Evolutionary conservation across 1,139 yeast species (phyloP).

Genomic region (Blastobotrys illinoisensis): DNA sequence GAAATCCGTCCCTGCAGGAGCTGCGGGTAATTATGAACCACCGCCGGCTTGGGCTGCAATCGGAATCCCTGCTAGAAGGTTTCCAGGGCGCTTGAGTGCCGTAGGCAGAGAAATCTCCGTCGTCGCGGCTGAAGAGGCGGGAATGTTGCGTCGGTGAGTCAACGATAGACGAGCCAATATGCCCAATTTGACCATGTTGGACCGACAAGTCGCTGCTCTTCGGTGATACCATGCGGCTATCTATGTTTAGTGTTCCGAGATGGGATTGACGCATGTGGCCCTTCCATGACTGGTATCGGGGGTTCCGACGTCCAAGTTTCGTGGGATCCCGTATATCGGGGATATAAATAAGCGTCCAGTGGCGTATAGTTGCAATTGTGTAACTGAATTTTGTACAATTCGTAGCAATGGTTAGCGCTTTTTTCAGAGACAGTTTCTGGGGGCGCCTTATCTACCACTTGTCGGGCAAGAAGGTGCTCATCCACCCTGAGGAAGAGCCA

Average conservation of each 20-base stretch:
- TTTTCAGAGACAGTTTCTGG: conserved; percentile 11
- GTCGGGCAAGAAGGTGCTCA: conserved; percentile 13
- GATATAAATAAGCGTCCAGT: background rate
- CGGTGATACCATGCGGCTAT: background rate
- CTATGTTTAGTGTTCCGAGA: background rate
- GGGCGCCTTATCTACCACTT: conserved; percentile 16
- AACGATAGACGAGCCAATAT: background rate
- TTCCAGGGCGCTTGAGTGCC: too few relatives aligned
- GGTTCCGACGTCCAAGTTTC: background rate
- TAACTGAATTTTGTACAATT: background rate
- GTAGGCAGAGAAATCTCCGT: too few relatives aligned
- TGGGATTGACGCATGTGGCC: background rate
- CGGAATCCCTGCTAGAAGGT: too few relatives aligned
- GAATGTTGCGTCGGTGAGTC: background rate
- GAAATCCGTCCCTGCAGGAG: background rate
- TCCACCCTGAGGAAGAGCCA: conserved; percentile 15
- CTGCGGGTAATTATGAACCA: background rate
- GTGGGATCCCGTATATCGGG: background rate
- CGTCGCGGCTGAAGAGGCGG: background rate
- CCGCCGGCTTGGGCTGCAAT: too few relatives aligned
- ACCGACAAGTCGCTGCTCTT: background rate
- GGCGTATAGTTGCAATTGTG: background rate
- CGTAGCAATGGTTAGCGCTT: conserved; percentile 4
- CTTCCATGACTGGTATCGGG: background rate
- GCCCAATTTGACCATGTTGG: background rate